phyloP scores from a whole-genome alignment of 305 asterid species.

The Coffea humblotiana region DNA sequence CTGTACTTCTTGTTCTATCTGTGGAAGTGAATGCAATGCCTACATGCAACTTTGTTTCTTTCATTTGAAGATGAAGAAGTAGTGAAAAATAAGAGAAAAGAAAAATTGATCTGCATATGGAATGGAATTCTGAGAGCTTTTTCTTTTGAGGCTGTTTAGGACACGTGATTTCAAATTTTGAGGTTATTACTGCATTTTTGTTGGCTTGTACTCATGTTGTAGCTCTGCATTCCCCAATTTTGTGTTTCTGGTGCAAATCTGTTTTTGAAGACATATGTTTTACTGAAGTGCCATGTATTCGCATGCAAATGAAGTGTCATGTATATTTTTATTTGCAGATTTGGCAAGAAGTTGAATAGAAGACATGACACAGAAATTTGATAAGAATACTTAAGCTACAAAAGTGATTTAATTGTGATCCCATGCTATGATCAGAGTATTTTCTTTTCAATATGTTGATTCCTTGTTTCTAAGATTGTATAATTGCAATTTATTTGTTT shows the following conservation, averaged over 20 bases:
- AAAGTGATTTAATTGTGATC: background rate
- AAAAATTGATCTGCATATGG: background rate
- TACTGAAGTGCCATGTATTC: background rate
- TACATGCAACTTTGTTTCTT: background rate
- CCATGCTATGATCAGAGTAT: background rate
- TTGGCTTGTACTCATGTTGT: background rate
- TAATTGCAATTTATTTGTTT: background rate
- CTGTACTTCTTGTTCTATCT: background rate
- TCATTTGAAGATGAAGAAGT: background rate
- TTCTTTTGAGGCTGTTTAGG: background rate
- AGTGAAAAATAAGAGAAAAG: background rate
- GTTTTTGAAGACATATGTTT: background rate
- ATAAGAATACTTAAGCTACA: background rate
- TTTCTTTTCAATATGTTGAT: background rate
- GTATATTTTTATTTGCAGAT: background rate
- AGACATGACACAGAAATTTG: background rate
- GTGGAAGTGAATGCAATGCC: background rate
- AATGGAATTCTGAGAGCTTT: background rate
- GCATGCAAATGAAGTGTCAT: too few relatives aligned
- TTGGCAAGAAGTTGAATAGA: background rate
- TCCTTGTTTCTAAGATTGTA: background rate
- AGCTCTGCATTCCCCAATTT: background rate
- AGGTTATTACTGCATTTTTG: background rate
- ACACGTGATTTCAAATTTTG: background rate
- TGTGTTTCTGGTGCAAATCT: background rate